A percentile compares a stretch with the other conserved stretches of the same genome.
phyloP scores from a whole-genome alignment of 2,329 filamentous ascomycete genomes.

The Epichloe festucae region DNA sequence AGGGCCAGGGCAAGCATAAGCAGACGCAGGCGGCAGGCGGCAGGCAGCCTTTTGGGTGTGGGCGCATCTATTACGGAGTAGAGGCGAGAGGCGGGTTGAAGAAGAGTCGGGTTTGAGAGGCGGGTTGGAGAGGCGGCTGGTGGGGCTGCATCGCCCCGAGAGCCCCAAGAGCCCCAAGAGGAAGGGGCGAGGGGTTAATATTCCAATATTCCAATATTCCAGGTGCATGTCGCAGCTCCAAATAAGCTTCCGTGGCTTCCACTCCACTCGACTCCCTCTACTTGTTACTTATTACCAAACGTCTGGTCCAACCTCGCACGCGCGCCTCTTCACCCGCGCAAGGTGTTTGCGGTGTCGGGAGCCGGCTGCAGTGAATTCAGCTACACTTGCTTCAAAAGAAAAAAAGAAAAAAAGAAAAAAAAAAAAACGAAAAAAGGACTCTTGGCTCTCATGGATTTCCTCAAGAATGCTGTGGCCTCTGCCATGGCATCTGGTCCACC shows the following conservation, averaged over 20 bases:
- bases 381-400: background rate
- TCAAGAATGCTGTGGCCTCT: conserved; percentile 94
- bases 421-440: background rate
- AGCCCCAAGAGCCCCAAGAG: background rate
- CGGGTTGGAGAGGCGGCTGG: background rate
- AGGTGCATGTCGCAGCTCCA: too few relatives aligned
- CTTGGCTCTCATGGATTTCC: conserved; percentile 65
- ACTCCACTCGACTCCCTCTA: too few relatives aligned
- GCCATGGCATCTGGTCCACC: conserved; percentile 90
- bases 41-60: too few relatives aligned
- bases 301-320: background rate
- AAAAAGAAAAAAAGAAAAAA: too few relatives aligned
- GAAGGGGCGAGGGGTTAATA: background rate
- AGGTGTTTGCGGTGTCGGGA: background rate
- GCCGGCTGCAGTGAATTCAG: background rate
- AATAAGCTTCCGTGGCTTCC: too few relatives aligned
- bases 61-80: too few relatives aligned
- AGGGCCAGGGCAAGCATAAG: background rate
- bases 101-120: too few relatives aligned
- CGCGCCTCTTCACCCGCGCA: background rate
- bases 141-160: background rate
- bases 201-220: too few relatives aligned
- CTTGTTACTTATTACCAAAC: too few relatives aligned
- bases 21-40: background rate
- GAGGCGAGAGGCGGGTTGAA: background rate